A percentile compares a stretch with the other conserved stretches of the same genome.
phyloP scores from a whole-genome alignment of 2,329 filamentous ascomycete genomes.

The Fusarium gaditjirri region DNA sequence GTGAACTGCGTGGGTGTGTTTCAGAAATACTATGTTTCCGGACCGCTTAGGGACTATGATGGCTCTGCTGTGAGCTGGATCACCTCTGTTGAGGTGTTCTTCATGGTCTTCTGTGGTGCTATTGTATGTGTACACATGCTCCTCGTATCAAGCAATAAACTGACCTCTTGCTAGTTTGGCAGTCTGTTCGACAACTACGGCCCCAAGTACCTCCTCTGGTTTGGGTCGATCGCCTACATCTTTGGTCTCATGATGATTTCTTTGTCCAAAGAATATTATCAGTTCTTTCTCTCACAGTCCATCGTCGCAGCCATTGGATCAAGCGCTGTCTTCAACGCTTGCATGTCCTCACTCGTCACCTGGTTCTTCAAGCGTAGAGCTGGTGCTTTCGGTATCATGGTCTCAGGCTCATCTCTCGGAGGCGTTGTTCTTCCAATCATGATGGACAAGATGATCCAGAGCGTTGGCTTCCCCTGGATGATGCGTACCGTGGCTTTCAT shows the following conservation, averaged over 20 bases:
- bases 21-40: constrained; percentile 66
- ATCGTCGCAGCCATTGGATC: constrained; percentile 56
- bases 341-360: constrained; percentile 55
- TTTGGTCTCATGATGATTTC: constrained; percentile 74
- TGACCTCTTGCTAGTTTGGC: constrained; percentile 55
- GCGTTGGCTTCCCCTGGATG: constrained; percentile 59
- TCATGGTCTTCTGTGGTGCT: constrained; percentile 61
- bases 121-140: constrained; percentile 49
- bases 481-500: constrained; percentile 60
- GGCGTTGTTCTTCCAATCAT: constrained; percentile 71
- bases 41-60: constrained; percentile 59
- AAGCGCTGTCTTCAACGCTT: constrained; percentile 55
- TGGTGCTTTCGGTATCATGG: constrained; percentile 63
- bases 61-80: constrained; percentile 69
- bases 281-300: constrained; percentile 57
- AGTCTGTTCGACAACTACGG: constrained; percentile 73
- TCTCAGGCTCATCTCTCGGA: constrained; percentile 64
- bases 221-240: constrained; percentile 66
- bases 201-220: constrained; percentile 65
- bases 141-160: constrained; percentile 14
- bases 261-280: constrained; percentile 58
- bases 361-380: constrained; percentile 66
- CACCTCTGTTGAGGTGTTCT: constrained; percentile 62
- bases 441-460: constrained; percentile 62
- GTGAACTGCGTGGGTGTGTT: constrained; percentile 64